Evolutionary conservation across 495 filamentous ascomycete genomes (phyloP), one percentile per base, ranked within the genome.

Genomic region (Bombardia bombarda): DNA sequence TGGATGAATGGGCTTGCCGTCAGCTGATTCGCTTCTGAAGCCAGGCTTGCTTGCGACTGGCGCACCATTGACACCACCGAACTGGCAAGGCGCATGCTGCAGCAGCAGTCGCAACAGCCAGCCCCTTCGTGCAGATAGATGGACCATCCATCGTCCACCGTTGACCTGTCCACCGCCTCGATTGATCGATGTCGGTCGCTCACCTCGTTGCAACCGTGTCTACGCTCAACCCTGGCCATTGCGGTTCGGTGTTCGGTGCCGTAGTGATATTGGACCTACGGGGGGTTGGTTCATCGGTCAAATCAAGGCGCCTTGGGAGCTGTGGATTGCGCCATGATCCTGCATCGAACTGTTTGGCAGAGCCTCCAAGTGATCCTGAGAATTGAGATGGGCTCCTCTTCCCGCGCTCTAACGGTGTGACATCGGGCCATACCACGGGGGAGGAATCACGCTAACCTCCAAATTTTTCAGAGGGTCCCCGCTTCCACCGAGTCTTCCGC

Each of bases 11-110:
- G 52, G 32, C 49, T 37, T 46, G 34, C 45, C 47, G 47, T 50
- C 52, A 56, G 52, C 55, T 58, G 55, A 58, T 61, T 61, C 55
- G 52, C 32, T 36, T 41, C 12, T 26, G 35, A n/a, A n/a, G 32
- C 12, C 50, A 40, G 25, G 25, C 43, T 32, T 53, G 40, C 40
- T 22, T 17, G 28, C 16, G 20, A 32, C 20, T 21, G 24, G 30
- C 24, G n/a, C n/a, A n/a, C n/a, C n/a, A n/a, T n/a, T n/a, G n/a
- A n/a, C n/a, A n/a, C n/a, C n/a, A n/a, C n/a, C n/a, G n/a, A n/a
- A 31, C 47, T 52, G 30, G 45, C 51, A 48, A 49, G 50, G 54
- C 52, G 45, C 49, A 52, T 55, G 49, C 45, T 17, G 34, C 2
- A 17, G 32, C 32, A 6, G 8, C 32, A 10, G 5, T 17, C 8